Conservation (phyloP, 306 rosid species). For the Bauhinia variegata region DNA sequence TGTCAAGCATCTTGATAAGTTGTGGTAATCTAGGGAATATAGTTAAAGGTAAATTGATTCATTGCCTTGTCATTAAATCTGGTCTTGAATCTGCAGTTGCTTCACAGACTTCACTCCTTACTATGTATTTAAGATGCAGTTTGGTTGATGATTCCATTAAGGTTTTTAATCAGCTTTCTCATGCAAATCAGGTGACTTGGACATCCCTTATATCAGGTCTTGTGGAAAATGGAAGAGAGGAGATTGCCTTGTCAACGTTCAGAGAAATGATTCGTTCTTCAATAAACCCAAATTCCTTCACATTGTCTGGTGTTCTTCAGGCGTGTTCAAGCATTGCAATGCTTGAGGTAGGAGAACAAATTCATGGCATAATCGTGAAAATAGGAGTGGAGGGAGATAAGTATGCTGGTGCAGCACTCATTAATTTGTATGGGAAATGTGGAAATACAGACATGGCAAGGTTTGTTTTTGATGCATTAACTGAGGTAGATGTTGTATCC, state of each 20-base stretch:
- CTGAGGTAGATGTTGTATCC: constrained; percentile 55
- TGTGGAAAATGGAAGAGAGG: constrained; percentile 65
- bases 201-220: constrained; percentile 72
- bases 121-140: constrained; percentile 67
- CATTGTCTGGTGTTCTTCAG: constrained; percentile 64
- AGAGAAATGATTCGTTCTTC: constrained; percentile 61
- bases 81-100: constrained; percentile 63
- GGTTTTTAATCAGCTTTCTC: constrained; percentile 52
- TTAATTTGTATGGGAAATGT: constrained; percentile 72
- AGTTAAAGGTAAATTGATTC: constrained; percentile 58
- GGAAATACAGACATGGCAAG: constrained; percentile 63
- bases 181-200: constrained; percentile 74
- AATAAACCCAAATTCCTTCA: constrained; percentile 56
- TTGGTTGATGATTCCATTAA: constrained; percentile 60
- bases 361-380: constrained; percentile 53
- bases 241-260: constrained; percentile 55
- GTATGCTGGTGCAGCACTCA: constrained; percentile 63
- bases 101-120: constrained; percentile 69
- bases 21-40: constrained; percentile 63
- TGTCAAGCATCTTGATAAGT: constrained; percentile 57
- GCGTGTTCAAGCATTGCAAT: constrained; percentile 74
- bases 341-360: constrained; percentile 63
- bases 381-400: constrained; percentile 53
- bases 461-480: constrained; percentile 49
- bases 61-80: constrained; percentile 59